Conservation (phyloP, 345 rosid species). For the Eucalyptus pauciflora region DNA sequence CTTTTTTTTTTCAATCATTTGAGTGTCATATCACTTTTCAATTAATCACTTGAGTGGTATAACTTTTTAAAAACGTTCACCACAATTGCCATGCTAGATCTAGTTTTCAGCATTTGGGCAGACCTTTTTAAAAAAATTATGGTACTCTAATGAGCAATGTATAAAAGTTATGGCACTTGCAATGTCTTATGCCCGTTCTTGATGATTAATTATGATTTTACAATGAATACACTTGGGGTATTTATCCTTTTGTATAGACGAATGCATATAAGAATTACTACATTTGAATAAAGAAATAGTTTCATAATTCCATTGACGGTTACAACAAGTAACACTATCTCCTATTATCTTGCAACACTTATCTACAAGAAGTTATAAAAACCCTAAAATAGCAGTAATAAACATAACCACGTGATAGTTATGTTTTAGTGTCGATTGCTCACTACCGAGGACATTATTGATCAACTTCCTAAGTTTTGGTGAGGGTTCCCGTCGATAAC, state of each 20-base stretch:
- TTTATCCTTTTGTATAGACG: too few relatives aligned
- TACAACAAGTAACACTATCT: neutral
- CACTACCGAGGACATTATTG: neutral
- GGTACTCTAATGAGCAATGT: neutral
- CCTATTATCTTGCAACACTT: neutral
- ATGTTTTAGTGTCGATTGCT: neutral
- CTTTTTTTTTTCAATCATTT: too few relatives aligned
- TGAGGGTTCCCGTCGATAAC: neutral
- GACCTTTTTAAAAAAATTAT: too few relatives aligned
- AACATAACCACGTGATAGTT: too few relatives aligned
- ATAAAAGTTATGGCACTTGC: too few relatives aligned
- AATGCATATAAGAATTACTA: too few relatives aligned
- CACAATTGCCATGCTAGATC: neutral
- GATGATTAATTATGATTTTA: neutral
- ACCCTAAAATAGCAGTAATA: too few relatives aligned
- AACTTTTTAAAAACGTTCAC: neutral
- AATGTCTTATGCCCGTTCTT: neutral
- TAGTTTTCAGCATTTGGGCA: neutral
- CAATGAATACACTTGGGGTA: too few relatives aligned
- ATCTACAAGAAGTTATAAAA: neutral
- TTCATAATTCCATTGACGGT: too few relatives aligned
- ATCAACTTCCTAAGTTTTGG: neutral
- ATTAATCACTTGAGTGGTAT: too few relatives aligned
- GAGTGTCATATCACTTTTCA: too few relatives aligned
- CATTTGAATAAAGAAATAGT: neutral